Conservation (phyloP, 2,329 filamentous ascomycete genomes). For the Diplodia mutila region DNA sequence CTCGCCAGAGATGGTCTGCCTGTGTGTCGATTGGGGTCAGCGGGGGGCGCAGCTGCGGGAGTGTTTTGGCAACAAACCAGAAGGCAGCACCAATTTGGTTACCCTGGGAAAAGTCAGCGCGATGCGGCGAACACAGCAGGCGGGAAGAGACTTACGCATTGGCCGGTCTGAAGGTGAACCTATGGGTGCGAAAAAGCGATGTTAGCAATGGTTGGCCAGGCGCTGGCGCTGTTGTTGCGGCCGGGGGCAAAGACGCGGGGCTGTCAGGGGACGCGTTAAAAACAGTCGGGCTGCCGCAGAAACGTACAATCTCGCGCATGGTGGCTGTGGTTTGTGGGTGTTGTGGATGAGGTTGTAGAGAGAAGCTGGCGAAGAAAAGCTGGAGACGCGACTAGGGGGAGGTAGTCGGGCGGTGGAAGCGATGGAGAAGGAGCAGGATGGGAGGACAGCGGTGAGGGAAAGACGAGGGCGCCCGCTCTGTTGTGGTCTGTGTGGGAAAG, state of each 20-base stretch:
- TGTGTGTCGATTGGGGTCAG: conserved; percentile 32
- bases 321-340: conserved; percentile 41
- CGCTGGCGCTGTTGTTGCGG: conserved; percentile 39
- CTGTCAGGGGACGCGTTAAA: conserved; percentile 44
- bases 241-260: conserved; percentile 46
- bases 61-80: conserved; percentile 65
- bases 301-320: conserved; percentile 73
- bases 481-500: conserved; percentile 22
- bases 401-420: conserved; percentile 14
- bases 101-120: conserved; percentile 65
- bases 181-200: conserved; percentile 56
- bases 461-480: conserved; percentile 16
- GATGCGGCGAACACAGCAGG: conserved; percentile 26
- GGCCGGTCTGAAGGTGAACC: conserved; percentile 99
- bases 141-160: conserved; percentile 75
- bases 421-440: conserved; percentile 21
- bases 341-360: conserved; percentile 4
- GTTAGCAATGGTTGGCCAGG: conserved; percentile 60
- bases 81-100: conserved; percentile 99
- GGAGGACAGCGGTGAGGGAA: conserved; percentile 22
- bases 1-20: conserved; percentile 64
- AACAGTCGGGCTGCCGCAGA: conserved; percentile 44
- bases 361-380: background rate
- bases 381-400: conserved; percentile 10
- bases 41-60: conserved; percentile 12